Evolutionary conservation across 495 filamentous ascomycete genomes (phyloP), one percentile per base, ranked within the genome.

Genomic region (Podospora pseudopauciseta): DNA sequence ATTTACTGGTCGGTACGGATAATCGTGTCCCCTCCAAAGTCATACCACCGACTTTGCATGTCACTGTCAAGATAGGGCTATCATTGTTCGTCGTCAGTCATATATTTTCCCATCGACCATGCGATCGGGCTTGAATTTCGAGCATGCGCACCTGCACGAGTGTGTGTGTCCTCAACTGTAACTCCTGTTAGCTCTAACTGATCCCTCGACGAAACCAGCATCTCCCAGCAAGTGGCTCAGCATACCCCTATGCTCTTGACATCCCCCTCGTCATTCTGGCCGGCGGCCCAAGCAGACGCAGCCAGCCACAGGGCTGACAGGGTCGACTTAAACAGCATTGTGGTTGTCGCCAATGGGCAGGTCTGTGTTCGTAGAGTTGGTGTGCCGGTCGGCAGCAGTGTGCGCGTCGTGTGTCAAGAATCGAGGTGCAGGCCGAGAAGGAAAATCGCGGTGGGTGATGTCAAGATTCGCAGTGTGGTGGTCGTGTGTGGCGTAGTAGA

Each of bases 41-140:
- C 96, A 79, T 92, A 99, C 93, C 95, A 99, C 80, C 96, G 91
- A 83, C 91, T 97, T 85, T 97, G 92, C 89, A 98, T 94, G 79
- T 99, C 96, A 67, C 92, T 93, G 80, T 98, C 95, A 61, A 99
- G 86, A 80, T 97, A 99, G 61, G 96, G 96, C 91, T 97, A 57
- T 26, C 58, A 27, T 55, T 15, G 16, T 26, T 49, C 15, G n/a
- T 18, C n/a, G 67, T 65, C 53, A 65, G 69, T n/a, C 28, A 20
- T n/a, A 55, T 30, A 56, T 58, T 23, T 23, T 23, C 23, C 19
- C 6, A 28, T 56, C 32, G 39, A 16, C 3, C 39, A 16, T 49
- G 39, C 9, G 1, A 49, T 49, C 34, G 23, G n/a, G 20, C 44
- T 65, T 72, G 62, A 67, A 66, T 60, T 67, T 72, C 59, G 68